A percentile compares a stretch with the other conserved stretches of the same genome.
phyloP scores from a whole-genome alignment of 257 asterid species.

The Ilex asprella region DNA sequence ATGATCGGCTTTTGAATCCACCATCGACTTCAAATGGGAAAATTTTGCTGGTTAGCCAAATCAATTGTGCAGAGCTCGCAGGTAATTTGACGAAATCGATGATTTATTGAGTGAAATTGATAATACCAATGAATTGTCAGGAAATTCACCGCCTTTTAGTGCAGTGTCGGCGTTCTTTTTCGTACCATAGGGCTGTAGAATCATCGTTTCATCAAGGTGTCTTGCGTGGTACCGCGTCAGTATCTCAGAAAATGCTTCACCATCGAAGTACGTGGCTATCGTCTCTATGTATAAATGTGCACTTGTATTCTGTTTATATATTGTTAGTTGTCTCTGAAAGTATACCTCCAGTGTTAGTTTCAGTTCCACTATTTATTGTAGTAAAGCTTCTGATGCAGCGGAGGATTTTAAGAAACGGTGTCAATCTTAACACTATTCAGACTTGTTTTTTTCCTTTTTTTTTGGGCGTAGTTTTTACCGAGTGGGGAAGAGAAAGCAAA shows the following conservation, averaged over 20 bases:
- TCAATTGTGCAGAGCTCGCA: conserved; percentile 25
- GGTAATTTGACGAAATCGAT: conserved; percentile 28
- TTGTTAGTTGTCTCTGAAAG: too few relatives aligned
- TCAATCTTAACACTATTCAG: too few relatives aligned
- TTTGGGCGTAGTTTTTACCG: too few relatives aligned
- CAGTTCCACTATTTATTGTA: too few relatives aligned
- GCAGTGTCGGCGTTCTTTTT: conserved; percentile 29
- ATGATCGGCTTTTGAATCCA: background rate
- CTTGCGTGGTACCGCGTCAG: conserved; percentile 22
- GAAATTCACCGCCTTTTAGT: conserved; percentile 6
- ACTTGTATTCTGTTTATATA: too few relatives aligned
- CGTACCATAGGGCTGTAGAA: conserved; percentile 4
- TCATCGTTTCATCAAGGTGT: conserved; percentile 23
- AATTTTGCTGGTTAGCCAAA: conserved; percentile 30
- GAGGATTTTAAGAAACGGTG: too few relatives aligned
- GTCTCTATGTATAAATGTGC: too few relatives aligned
- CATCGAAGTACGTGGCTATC: conserved; percentile 39
- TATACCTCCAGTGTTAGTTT: too few relatives aligned
- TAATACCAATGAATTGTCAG: background rate
- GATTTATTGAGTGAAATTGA: background rate
- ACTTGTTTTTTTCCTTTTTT: too few relatives aligned
- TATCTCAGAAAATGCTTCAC: conserved; percentile 26
- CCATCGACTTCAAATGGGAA: conserved; percentile 23
- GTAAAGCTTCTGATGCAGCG: too few relatives aligned
- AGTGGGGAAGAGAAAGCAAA: too few relatives aligned